Conservation (phyloP, 2,329 filamentous ascomycete species). For the Ophiostoma novo-ulmi region DNA sequence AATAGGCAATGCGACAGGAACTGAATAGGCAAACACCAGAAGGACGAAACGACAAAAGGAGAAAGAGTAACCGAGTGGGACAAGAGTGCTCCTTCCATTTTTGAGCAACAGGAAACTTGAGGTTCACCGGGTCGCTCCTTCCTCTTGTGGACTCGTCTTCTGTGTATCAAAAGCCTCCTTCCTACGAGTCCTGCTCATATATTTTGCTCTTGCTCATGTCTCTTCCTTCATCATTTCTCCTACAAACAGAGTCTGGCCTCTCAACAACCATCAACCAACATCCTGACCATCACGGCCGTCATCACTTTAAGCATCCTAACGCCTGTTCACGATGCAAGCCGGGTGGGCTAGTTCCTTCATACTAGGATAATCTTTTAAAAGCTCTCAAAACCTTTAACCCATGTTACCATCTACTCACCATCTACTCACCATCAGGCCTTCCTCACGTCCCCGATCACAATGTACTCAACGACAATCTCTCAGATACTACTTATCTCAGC, state of each 20-base stretch:
- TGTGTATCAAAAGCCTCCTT: neutral
- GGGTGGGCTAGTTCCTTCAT: neutral
- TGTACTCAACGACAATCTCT: neutral
- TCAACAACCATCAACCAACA: too few relatives aligned
- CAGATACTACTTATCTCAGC: neutral
- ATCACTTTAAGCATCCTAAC: too few relatives aligned
- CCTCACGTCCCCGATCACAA: neutral
- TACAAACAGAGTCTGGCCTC: too few relatives aligned
- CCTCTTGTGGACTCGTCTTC: neutral
- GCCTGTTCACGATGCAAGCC: neutral
- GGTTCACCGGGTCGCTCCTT: neutral
- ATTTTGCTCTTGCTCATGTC: neutral
- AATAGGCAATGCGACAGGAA: neutral
- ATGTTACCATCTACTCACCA: neutral
- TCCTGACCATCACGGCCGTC: too few relatives aligned
- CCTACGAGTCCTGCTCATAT: neutral
- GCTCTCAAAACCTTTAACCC: too few relatives aligned
- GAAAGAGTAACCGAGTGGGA: conserved; percentile 1
- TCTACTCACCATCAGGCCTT: neutral
- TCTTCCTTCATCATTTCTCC: neutral
- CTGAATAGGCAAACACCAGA: neutral
- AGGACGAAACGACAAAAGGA: neutral
- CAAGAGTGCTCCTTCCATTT: neutral
- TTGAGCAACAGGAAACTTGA: neutral
- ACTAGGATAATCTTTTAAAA: neutral